Conservation (phyloP, 768 basidiomycete species). For the Ramaria sp. region DNA sequence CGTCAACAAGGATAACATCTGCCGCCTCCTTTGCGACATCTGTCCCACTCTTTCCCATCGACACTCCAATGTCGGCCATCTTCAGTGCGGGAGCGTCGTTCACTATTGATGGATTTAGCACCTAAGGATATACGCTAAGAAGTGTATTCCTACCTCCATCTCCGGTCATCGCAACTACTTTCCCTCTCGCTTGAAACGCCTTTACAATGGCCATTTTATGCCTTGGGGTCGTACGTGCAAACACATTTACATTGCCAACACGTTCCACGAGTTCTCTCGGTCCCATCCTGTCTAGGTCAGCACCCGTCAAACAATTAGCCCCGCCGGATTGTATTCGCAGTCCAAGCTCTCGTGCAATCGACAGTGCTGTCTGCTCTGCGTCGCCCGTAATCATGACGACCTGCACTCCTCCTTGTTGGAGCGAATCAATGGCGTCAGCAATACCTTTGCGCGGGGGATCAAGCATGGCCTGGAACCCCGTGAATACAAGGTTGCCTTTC, state of each 20-base stretch:
- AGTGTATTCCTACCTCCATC: conserved; percentile 59
- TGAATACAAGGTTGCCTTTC: conserved; percentile 61
- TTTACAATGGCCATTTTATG: conserved; percentile 98
- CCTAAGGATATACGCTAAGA: background rate
- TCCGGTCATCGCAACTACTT: conserved; percentile 94
- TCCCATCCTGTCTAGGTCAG: conserved; percentile 75
- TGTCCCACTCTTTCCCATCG: conserved; percentile 98
- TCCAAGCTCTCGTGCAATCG: conserved; percentile 81
- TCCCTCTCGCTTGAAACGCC: conserved; percentile 83
- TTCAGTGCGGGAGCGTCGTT: conserved; percentile 96
- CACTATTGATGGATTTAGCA: conserved; percentile 31
- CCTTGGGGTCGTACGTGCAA: conserved; percentile 90
- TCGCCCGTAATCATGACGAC: conserved; percentile 99
- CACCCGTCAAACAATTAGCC: conserved; percentile 54
- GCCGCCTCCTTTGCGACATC: conserved; percentile 98
- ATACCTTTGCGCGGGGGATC: conserved; percentile 93
- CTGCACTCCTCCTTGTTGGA: conserved; percentile 82
- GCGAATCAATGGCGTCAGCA: conserved; percentile 71
- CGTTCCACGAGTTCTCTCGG: conserved; percentile 73
- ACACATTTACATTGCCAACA: conserved; percentile 76
- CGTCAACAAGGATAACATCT: conserved; percentile 93
- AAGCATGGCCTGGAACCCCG: conserved; percentile 89
- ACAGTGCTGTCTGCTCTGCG: conserved; percentile 79
- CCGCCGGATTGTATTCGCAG: conserved; percentile 44
- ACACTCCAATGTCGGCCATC: conserved; percentile 96